Percentiles rank a stretch among this genome's conserved stretches.
Conservation (phyloP, 441 rosid genomes). For the Pelargonium fulgidum region DNA sequence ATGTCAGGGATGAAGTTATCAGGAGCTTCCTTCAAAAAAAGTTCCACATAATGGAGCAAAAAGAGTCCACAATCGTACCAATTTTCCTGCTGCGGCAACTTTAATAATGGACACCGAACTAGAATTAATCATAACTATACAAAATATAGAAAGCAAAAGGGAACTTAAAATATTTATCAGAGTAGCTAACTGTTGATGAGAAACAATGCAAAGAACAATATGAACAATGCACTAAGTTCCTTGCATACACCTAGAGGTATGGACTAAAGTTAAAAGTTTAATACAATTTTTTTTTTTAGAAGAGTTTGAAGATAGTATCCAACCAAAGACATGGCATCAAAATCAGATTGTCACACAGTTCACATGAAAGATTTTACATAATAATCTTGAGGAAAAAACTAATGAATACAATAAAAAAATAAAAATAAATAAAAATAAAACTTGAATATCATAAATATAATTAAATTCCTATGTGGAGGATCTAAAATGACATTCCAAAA, state of each 20-base stretch:
- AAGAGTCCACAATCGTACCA: slow-evolving; percentile 80
- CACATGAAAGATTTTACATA: background rate
- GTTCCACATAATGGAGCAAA: slow-evolving; percentile 72
- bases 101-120: slow-evolving; percentile 20
- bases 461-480: too few relatives aligned
- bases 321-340: background rate
- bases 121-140: background rate
- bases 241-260: background rate
- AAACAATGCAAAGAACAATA: background rate
- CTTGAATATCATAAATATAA: too few relatives aligned
- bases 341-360: background rate
- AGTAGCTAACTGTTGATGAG: slow-evolving; percentile 1
- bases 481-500: too few relatives aligned
- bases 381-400: background rate
- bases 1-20: slow-evolving; percentile 44
- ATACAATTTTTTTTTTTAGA: background rate
- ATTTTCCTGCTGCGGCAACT: slow-evolving; percentile 89
- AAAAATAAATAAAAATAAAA: too few relatives aligned
- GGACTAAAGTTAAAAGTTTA: background rate
- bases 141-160: background rate
- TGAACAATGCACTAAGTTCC: background rate
- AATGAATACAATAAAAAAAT: background rate
- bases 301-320: background rate
- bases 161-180: slow-evolving; percentile 9
- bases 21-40: slow-evolving; percentile 59